A percentile compares a stretch with the other conserved stretches of the same genome.
These are phyloP conservation scores for Fusarium drepaniforme DNA, from an alignment of 2,329 filamentous ascomycete genomes.

Conservation along the genomic window DNA sequence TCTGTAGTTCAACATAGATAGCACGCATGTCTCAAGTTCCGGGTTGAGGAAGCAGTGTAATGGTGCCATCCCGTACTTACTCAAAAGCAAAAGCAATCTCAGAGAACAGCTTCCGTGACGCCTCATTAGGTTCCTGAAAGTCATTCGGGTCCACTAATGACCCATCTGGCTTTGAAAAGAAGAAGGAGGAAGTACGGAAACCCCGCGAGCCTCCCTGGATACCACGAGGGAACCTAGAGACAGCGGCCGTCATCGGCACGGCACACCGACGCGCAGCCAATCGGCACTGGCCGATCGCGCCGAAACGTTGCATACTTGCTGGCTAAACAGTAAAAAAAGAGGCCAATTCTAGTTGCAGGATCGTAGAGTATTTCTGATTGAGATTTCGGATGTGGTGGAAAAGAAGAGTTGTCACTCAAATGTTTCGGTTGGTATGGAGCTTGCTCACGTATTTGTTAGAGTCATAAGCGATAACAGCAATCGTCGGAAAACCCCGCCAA, in stretches of 20 bases:
- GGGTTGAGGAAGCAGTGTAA: neutral
- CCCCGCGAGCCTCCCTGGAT: conserved; percentile 5
- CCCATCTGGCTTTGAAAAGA: conserved; percentile 37
- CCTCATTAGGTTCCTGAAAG: conserved; percentile 37
- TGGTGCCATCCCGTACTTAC: conserved; percentile 37
- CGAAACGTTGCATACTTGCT: conserved; percentile 38
- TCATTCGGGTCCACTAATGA: conserved; percentile 36
- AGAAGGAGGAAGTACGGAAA: conserved; percentile 27
- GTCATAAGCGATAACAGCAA: conserved; percentile 36
- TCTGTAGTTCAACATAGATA: neutral
- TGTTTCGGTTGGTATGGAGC: conserved; percentile 5
- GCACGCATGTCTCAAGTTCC: neutral
- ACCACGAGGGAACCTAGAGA: conserved; percentile 10
- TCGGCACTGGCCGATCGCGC: conserved; percentile 43
- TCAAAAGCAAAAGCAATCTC: conserved; percentile 55
- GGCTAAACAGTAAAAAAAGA: neutral
- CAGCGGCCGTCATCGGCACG: conserved; percentile 20
- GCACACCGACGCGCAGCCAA: conserved; percentile 37
- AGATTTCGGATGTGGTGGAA: neutral
- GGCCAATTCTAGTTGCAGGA: neutral
- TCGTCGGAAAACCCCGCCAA: conserved; percentile 42
- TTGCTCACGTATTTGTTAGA: conserved; percentile 8
- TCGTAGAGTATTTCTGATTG: neutral
- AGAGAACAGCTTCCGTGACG: conserved; percentile 43
- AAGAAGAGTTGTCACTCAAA: neutral